phyloP scores from a whole-genome alignment of 495 filamentous ascomycete species.

The Xylaria curta region DNA sequence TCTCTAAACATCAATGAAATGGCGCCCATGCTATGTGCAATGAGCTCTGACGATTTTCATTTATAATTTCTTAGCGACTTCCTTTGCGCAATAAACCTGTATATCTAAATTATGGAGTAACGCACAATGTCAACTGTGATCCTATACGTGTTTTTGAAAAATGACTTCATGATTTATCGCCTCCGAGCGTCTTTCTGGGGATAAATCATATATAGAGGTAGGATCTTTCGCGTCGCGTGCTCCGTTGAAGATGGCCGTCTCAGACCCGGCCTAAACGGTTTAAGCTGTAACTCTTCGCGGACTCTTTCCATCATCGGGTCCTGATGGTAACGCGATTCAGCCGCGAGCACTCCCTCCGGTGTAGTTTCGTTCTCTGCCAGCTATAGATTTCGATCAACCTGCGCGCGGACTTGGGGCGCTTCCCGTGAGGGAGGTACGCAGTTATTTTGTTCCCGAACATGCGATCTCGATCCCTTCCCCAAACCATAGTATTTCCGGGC shows the following conservation, averaged over 20 bases:
- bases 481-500: not conserved
- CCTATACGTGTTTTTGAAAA: not conserved
- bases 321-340: no score
- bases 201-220: not conserved
- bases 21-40: not conserved
- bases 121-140: not conserved
- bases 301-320: not conserved
- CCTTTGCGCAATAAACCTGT: not conserved
- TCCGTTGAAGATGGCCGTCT: not conserved
- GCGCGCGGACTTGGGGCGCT: no score
- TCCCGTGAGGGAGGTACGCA: not conserved
- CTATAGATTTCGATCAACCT: no score
- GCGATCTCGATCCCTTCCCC: not conserved
- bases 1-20: not conserved
- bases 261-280: not conserved
- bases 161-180: not conserved
- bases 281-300: not conserved
- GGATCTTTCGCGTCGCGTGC: not conserved
- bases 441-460: not conserved
- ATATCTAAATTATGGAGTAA: not conserved
- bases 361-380: not conserved
- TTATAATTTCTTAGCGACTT: not conserved
- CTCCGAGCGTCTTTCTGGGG: not conserved
- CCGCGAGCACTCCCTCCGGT: not conserved
- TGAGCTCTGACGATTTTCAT: not conserved